phyloP scores from a whole-genome alignment of 305 asterid species.

The Plantago rigida region DNA sequence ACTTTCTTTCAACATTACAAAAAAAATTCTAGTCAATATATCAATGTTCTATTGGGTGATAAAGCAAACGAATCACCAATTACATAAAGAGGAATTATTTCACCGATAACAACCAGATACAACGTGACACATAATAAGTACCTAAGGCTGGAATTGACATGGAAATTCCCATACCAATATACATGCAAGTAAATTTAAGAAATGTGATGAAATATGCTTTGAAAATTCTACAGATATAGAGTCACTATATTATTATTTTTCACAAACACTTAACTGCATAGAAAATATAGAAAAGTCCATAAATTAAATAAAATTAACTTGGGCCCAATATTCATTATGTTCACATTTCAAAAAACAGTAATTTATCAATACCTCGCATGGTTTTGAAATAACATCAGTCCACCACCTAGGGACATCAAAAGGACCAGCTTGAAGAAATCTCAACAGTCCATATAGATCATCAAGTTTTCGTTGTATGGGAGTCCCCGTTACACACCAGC shows the following conservation, averaged over 20 bases:
- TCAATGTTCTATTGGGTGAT: too few relatives aligned
- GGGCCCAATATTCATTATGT: slow-evolving; percentile 9
- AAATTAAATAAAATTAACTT: not conserved
- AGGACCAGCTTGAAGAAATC: slow-evolving; percentile 78
- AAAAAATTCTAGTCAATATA: too few relatives aligned
- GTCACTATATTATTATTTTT: not conserved
- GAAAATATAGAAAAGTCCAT: not conserved
- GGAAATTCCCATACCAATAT: too few relatives aligned
- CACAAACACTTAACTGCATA: not conserved
- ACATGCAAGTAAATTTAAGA: not conserved
- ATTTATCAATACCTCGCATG: slow-evolving; percentile 63
- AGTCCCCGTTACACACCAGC: slow-evolving; percentile 97
- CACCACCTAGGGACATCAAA: slow-evolving; percentile 83
- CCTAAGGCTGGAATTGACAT: too few relatives aligned
- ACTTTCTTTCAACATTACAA: too few relatives aligned
- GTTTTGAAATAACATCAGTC: slow-evolving; percentile 77
- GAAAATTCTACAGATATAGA: too few relatives aligned
- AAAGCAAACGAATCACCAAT: too few relatives aligned
- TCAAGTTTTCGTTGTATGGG: slow-evolving; percentile 93
- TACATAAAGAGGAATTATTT: too few relatives aligned
- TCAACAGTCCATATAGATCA: slow-evolving; percentile 82
- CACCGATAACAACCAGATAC: too few relatives aligned
- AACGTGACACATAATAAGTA: too few relatives aligned
- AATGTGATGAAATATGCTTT: not conserved
- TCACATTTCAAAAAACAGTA: slow-evolving; percentile 18